These are phyloP conservation scores for Boletus vinaceobasis DNA, from an alignment of 768 basidiomycete species.

Conservation along the genomic window DNA sequence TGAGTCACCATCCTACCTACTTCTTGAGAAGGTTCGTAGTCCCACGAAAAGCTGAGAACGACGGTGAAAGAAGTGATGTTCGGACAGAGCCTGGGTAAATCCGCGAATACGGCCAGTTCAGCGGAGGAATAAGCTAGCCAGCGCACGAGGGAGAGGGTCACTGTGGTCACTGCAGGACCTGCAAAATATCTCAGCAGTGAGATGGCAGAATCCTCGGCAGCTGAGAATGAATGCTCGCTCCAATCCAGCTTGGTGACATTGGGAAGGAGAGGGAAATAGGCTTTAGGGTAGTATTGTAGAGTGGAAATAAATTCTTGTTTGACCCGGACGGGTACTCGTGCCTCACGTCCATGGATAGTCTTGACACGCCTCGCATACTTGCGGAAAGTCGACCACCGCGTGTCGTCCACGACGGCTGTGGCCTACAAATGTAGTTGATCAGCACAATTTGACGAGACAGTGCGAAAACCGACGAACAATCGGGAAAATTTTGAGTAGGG, in stretches of 20 bases:
- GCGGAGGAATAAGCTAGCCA: constrained; percentile 8
- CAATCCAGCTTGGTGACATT: constrained; percentile 17
- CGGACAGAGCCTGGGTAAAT: constrained; percentile 17
- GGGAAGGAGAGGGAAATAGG: constrained; percentile 22
- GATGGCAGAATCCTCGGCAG: constrained; percentile 6
- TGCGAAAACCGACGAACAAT: not conserved
- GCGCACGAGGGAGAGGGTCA: constrained; percentile 11
- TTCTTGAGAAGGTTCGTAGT: constrained; percentile 5
- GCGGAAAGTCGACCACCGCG: constrained; percentile 16
- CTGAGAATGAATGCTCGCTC: constrained; percentile 4
- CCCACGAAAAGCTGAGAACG: constrained; percentile 5
- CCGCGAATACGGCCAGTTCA: constrained; percentile 13
- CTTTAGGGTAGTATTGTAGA: constrained; percentile 8
- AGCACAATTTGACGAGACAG: not conserved
- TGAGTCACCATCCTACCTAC: constrained; percentile 15
- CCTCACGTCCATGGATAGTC: constrained; percentile 2
- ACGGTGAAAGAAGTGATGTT: constrained; percentile 19
- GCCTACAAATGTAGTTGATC: not conserved
- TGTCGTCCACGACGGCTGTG: constrained; percentile 1
- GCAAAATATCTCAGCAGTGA: constrained; percentile 13
- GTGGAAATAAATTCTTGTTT: constrained; percentile 3
- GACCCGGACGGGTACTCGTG: not conserved
- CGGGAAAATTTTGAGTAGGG: constrained; percentile 7
- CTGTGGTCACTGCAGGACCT: constrained; percentile 9
- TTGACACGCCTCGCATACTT: constrained; percentile 25